Base-by-base conservation (phyloP, 1,284 basidiomycete genomes). In the Ganoderma leucocontextum region DNA sequence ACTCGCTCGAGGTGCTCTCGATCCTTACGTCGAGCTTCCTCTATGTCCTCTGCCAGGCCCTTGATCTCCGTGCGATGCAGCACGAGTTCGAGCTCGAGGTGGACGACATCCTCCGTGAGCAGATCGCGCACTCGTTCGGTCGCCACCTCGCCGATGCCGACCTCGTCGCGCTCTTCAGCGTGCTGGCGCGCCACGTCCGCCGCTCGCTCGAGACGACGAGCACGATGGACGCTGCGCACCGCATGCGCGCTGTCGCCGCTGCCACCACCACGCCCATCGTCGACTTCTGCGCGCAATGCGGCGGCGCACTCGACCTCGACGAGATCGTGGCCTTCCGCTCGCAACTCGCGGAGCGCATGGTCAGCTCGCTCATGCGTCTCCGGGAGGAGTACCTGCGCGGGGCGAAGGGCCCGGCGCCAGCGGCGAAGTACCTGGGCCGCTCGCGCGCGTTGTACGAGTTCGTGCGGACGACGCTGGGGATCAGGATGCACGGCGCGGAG, bases 31-130 rank as follows among this genome's bases (percentile, higher is more conserved):
- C 94, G 9, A 90, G 91, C 9, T 95, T 94, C 78, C 83, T 95
- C 38, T 93, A 92, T 77, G 80, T 88, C 64, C 85, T 93, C 60
- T 94, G 93, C 79, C 94, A 95, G 84, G 94, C 94, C 29, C 82
- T 95, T 67, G 94, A 95, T 76, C 83, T 94, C 57, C 90, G 94
- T 49, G 89, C 92, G 5, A 76, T 94, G 68, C 91, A 93, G 76
- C 76, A 81, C 68, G 89, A 92, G 71, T 89, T 95, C 81, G 78
- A 84, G 53, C 80, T 78, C 29, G 84, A 83, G 29, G 79, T 91
- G 19, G 75, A 82, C 67, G 75, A 76, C 38, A 87, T 92, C 70
- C 80, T 87, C 53, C 76, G 79, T 15, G 85, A 88, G 62, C 86
- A 90, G 73, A 80, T 92, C 68, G 71, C 76, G 4, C 67, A 75